phyloP scores from a whole-genome alignment of 23 red algal genomes.

The Cyanidiococcus yangmingshanensis region DNA sequence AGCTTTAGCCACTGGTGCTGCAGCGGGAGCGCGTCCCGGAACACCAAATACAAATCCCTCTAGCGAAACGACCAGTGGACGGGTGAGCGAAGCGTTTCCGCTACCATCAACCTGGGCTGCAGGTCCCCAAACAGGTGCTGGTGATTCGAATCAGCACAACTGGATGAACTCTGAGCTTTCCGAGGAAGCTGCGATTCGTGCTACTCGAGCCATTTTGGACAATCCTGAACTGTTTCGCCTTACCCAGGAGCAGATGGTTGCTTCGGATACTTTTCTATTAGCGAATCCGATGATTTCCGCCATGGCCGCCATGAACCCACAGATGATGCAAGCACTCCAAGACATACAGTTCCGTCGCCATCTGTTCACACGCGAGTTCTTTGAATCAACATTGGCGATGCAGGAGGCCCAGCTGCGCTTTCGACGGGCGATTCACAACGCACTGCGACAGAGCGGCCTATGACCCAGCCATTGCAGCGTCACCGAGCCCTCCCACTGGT shows the following conservation, averaged over 20 bases:
- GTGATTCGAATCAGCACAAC: neutral
- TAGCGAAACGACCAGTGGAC: constrained; percentile 11
- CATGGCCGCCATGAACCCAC: constrained; percentile 53
- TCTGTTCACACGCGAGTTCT: constrained; percentile 54
- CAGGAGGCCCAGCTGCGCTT: constrained; percentile 36
- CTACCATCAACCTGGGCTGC: neutral
- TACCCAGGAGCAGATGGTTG: constrained; percentile 43
- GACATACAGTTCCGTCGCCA: constrained; percentile 61
- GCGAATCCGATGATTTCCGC: constrained; percentile 51
- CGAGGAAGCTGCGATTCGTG: neutral
- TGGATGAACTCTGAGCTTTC: neutral
- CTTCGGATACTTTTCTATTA: constrained; percentile 5
- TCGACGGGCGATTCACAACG: neutral
- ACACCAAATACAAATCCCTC: constrained; percentile 12
- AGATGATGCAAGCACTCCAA: constrained; percentile 54
- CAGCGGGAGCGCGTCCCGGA: neutral
- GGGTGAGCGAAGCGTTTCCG: neutral
- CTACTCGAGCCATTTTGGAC: constrained; percentile 14
- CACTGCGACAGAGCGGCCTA: constrained; percentile 9
- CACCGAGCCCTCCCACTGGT: neutral
- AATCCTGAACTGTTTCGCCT: constrained; percentile 47
- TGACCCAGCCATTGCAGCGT: neutral
- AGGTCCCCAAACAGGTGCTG: neutral
- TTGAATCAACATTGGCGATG: constrained; percentile 41
- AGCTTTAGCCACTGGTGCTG: constrained; percentile 31